Evolutionary conservation across 148 eudicot genomes (phyloP), one percentile per base, ranked within the genome.

Genomic region (Mesembryanthemum crystallinum): DNA sequence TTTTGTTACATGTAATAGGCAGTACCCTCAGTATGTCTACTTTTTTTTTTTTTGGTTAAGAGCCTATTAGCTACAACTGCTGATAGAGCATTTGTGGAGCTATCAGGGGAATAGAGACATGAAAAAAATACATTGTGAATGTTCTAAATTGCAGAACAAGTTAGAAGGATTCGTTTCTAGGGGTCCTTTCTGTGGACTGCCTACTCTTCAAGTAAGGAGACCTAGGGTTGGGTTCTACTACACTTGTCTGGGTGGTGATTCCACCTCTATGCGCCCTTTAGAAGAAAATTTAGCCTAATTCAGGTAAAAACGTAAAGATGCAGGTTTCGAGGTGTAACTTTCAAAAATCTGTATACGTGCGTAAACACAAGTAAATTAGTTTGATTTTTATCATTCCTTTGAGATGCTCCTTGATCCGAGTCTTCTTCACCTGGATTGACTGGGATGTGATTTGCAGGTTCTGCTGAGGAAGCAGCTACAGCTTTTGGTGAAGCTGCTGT

Each of bases 401-500:
- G n/a, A 23, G 47, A 8, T 29, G 21, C 37, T 69, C 60, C 47
- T 52, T 58, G 0, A 63, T 57, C n/a, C 42, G 62, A 21, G n/a
- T 20, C 21, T 9, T 28, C 67, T 54, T 70, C 68, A 27, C 30
- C 24, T 78, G 45, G 18, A 10, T 75, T 69, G 67, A 71, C 47
- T 79, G 42, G 54, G 54, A 55, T 77, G 45, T 21, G 58, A 61
- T 59, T 85, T 76, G 69, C 87, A 96, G 99, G 98, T 57, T 91
- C 87, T 76, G 99, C 99, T 55, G 94, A 88, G 77, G 98, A 92
- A 73, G 89, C 97, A 79, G 78, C 87, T 76, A 61, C 83, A 71
- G 87, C 88, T 78, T 96, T 90, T 78, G 91, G 93, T 76, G 97
- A 96, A 77, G 77, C 89, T 66, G 90, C 98, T 87, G 90, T 85